Percentiles rank a stretch among this genome's conserved stretches.
Conservation (phyloP, 495 filamentous ascomycete genomes). For the Bacidia gigantensis region DNA sequence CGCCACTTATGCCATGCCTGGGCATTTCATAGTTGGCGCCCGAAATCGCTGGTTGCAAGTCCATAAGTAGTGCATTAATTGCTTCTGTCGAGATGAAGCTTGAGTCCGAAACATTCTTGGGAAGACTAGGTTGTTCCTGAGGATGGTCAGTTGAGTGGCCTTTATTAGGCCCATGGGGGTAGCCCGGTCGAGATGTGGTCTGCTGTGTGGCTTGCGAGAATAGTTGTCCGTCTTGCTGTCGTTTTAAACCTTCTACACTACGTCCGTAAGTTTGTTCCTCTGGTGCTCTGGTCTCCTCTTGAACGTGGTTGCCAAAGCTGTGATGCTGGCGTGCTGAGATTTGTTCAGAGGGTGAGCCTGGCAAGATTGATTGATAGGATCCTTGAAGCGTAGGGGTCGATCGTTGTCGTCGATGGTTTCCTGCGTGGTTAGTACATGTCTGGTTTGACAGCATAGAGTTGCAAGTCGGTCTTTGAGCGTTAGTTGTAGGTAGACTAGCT, state of each 20-base stretch:
- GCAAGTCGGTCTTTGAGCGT: constrained; percentile 47
- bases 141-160: constrained; percentile 2
- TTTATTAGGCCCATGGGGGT: constrained; percentile 8
- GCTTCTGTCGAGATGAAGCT: not conserved
- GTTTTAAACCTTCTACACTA: not conserved
- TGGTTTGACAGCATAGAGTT: constrained; percentile 67
- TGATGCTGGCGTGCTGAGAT: constrained; percentile 45
- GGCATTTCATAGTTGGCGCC: not conserved
- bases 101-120: constrained; percentile 13
- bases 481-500: constrained; percentile 34
- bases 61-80: not conserved
- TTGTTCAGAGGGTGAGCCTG: constrained; percentile 48
- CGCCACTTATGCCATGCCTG: not conserved
- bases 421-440: constrained; percentile 48
- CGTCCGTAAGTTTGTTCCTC: constrained; percentile 2
- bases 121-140: constrained; percentile 20
- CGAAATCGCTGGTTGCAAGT: not conserved
- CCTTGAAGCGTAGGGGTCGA: constrained; percentile 69
- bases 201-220: constrained; percentile 60
- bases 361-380: constrained; percentile 28
- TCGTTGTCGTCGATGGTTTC: constrained; percentile 74
- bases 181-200: constrained; percentile 51
- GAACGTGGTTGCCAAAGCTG: constrained; percentile 50
- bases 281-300: constrained; percentile 40
- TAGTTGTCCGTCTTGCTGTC: constrained; percentile 17